Conservation (phyloP, 2,329 filamentous ascomycete genomes). For the Grosmannia clavigera region DNA sequence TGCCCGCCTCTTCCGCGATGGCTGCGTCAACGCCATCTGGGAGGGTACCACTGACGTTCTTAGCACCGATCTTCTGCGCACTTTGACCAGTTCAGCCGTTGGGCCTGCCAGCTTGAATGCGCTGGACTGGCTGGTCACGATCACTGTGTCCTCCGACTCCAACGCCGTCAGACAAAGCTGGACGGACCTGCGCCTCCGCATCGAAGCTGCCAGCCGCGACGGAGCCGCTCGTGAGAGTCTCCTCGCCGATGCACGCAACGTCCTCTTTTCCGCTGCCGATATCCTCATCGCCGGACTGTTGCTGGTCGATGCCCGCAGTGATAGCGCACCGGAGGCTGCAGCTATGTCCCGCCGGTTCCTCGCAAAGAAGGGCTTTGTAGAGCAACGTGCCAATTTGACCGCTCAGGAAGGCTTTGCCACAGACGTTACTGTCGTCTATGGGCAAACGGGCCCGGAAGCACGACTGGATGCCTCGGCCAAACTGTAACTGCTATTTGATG, state of each 20-base stretch:
- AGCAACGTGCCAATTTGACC: constrained; percentile 12
- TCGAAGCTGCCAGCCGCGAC: constrained; percentile 23
- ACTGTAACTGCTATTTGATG: neutral
- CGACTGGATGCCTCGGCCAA: neutral
- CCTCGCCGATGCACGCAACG: constrained; percentile 30
- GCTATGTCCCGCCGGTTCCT: constrained; percentile 30
- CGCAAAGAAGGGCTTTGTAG: constrained; percentile 16
- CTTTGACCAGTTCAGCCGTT: constrained; percentile 30
- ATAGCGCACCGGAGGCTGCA: constrained; percentile 22
- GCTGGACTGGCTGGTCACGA: constrained; percentile 27
- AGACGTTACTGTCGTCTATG: constrained; percentile 26
- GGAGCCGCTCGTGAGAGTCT: constrained; percentile 24
- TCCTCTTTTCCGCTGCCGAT: constrained; percentile 32
- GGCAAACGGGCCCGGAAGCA: constrained; percentile 8
- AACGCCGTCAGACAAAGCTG: constrained; percentile 23
- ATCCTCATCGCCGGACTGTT: constrained; percentile 30
- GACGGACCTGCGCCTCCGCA: constrained; percentile 23
- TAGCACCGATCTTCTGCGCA: constrained; percentile 36
- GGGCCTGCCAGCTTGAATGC: constrained; percentile 27
- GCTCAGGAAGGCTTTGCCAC: constrained; percentile 17
- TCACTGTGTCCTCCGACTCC: neutral
- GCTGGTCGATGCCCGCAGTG: constrained; percentile 25
- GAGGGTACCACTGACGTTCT: constrained; percentile 60
- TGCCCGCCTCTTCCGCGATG: constrained; percentile 53
- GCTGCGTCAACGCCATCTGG: constrained; percentile 47